Percentiles rank a stretch among this genome's conserved stretches.
phyloP scores from a whole-genome alignment of 2,329 filamentous ascomycete species.

The Pseudodiploospora longispora region DNA sequence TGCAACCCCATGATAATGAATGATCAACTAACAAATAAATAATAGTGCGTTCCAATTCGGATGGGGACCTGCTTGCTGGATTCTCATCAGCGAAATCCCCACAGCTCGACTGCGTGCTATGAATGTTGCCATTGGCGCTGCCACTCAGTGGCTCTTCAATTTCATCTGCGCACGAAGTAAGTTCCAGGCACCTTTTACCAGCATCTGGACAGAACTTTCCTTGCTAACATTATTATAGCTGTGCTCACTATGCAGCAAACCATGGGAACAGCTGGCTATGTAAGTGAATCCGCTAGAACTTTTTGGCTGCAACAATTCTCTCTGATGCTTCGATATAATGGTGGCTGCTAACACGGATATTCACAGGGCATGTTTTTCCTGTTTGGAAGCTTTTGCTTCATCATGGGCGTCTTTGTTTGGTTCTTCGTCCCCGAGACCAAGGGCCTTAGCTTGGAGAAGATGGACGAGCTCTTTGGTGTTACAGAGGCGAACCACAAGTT shows the following conservation, averaged over 20 bases:
- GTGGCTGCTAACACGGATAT: not conserved
- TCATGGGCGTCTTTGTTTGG: constrained; percentile 58
- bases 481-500: constrained; percentile 32
- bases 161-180: constrained; percentile 57
- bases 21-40: no score
- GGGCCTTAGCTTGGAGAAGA: constrained; percentile 53
- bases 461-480: constrained; percentile 59
- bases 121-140: constrained; percentile 61
- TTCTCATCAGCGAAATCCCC: constrained; percentile 61
- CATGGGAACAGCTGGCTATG: constrained; percentile 34
- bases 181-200: constrained; percentile 4
- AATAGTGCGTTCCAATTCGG: constrained; percentile 55
- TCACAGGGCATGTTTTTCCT: constrained; percentile 56
- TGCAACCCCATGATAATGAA: no score
- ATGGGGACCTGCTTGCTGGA: constrained; percentile 68
- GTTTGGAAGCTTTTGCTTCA: constrained; percentile 57
- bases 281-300: constrained; percentile 16
- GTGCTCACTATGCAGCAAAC: constrained; percentile 60
- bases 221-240: constrained; percentile 20
- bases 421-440: constrained; percentile 66
- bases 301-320: not conserved
- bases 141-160: constrained; percentile 68
- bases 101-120: constrained; percentile 56
- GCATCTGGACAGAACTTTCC: not conserved
- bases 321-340: no score